phyloP scores from a whole-genome alignment of 2,329 filamentous ascomycete genomes.

The Stachybotrys chlorohalonatus region DNA sequence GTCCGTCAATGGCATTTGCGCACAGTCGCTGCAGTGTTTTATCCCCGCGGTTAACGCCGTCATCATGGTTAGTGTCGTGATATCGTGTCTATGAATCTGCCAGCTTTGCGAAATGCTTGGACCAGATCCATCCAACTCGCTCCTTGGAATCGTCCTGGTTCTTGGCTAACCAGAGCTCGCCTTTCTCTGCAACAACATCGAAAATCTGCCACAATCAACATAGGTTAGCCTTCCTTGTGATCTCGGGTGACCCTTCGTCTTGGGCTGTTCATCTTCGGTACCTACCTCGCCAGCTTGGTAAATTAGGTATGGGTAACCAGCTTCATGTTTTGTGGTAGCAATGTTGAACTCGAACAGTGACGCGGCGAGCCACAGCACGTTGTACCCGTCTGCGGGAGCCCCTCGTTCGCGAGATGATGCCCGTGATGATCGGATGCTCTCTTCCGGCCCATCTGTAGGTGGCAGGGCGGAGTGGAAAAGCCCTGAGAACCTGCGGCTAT shows the following conservation, averaged over 20 bases:
- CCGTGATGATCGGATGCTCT: constrained; percentile 43
- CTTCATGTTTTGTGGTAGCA: constrained; percentile 81
- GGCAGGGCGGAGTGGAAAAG: constrained; percentile 85
- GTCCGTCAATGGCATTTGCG: background rate
- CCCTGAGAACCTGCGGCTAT: constrained; percentile 56
- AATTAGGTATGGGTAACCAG: constrained; percentile 89
- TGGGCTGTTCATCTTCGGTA: constrained; percentile 7
- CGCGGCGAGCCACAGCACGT: constrained; percentile 82
- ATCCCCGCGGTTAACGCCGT: background rate
- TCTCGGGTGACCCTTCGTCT: background rate
- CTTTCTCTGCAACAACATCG: constrained; percentile 90
- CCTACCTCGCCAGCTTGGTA: constrained; percentile 86
- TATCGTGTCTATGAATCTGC: constrained; percentile 34
- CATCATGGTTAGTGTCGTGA: constrained; percentile 1
- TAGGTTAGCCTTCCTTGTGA: background rate
- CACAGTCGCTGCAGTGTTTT: background rate
- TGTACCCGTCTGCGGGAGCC: constrained; percentile 47
- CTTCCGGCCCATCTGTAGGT: constrained; percentile 57
- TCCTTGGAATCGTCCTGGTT: constrained; percentile 84
- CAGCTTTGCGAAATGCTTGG: constrained; percentile 82
- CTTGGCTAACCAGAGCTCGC: constrained; percentile 92
- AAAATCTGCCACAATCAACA: constrained; percentile 49
- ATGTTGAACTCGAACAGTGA: constrained; percentile 98
- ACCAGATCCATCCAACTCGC: constrained; percentile 96
- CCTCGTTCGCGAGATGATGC: constrained; percentile 51